Base-by-base conservation (phyloP, 148 eudicot genomes). In the Camellia granthamiana region DNA sequence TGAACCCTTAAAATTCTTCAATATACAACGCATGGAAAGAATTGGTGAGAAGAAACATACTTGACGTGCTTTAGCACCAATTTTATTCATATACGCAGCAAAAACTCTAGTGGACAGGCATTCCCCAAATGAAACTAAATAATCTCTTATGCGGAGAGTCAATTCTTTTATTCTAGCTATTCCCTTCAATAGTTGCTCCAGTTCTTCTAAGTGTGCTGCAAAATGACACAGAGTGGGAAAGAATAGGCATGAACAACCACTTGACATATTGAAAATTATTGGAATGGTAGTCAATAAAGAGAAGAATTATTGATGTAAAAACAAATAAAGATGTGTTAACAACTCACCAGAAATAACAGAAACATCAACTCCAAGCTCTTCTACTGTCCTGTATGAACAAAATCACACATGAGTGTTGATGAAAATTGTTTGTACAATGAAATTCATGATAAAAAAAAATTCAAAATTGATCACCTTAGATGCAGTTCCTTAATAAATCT, bases 111-210 rank as follows among this genome's bases (percentile, higher is more conserved):
- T 90, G 66, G 92, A 90, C 90, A 90, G 83, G 83, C 90, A 90
- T 83, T 90, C 92, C 42, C 92, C 92, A 84, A 90, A 90, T 19
- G 92, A 90, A 79, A 90, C 92, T 79, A 90, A 79, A 81, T 88
- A 90, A 69, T 88, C 92, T 74, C 42, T 88, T n/a, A 89, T 88
- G 7, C 92, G 89, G 1, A 49, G 84, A 42, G 92, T 90, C 55
- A 90, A 84, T 82, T 90, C 92, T 73, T 90, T 90, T 87, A 88
- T 88, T 85, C 85, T 90, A 41, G 88, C 89, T 65, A 90, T 88
- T 41, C 89, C 92, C 74, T 88, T 90, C 56, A 90, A 81, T 75
- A 88, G 90, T 85, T 89, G 90, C 79, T 89, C 91, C 74, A 89
- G 73, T 64, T 89, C 88, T 46, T 87, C 91, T 0, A 89, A 75